A percentile compares a stretch with the other conserved stretches of the same genome.
Evolutionary conservation across 2,329 filamentous ascomycete species (phyloP).

Genomic region (Blumeriella jaapii): DNA sequence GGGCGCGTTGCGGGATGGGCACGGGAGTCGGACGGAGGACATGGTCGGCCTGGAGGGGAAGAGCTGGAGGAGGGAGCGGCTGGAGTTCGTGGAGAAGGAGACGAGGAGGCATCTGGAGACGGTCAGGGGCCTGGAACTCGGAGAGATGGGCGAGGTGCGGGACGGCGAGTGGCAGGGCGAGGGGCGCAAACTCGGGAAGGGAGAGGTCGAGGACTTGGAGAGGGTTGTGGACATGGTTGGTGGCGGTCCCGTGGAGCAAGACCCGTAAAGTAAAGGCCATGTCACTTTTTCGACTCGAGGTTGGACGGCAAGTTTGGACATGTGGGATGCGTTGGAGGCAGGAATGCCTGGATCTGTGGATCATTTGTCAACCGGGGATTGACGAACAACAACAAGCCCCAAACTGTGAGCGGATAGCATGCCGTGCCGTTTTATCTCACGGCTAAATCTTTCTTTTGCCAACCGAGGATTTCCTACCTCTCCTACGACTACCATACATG

Average conservation of each 20-base stretch:
- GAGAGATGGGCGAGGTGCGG: slow-evolving; percentile 46
- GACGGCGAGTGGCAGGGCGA: slow-evolving; percentile 53
- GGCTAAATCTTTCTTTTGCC: too few species aligned
- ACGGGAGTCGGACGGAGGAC: slow-evolving; percentile 29
- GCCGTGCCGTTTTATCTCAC: too few species aligned
- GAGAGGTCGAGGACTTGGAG: slow-evolving; percentile 48
- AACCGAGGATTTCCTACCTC: too few species aligned
- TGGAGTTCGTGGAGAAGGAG: slow-evolving; percentile 74
- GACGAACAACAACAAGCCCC: too few species aligned
- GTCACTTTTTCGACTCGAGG: background rate
- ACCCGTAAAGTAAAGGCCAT: slow-evolving; percentile 1
- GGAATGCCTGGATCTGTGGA: background rate
- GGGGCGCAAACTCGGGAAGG: slow-evolving; percentile 37
- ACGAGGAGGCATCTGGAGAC: slow-evolving; percentile 66
- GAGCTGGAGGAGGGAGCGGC: slow-evolving; percentile 57
- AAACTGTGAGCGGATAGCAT: too few species aligned
- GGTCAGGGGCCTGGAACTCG: slow-evolving; percentile 54
- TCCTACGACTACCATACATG: too few species aligned
- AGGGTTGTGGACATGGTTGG: slow-evolving; percentile 36
- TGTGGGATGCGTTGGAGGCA: background rate
- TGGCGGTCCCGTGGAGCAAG: slow-evolving; percentile 21
- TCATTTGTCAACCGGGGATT: too few species aligned
- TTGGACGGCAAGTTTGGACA: background rate
- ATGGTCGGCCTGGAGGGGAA: slow-evolving; percentile 31
- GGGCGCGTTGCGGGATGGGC: slow-evolving; percentile 30